Conservation (phyloP, 2,329 filamentous ascomycete species). For the Phaeophleospora eucalypticola region DNA sequence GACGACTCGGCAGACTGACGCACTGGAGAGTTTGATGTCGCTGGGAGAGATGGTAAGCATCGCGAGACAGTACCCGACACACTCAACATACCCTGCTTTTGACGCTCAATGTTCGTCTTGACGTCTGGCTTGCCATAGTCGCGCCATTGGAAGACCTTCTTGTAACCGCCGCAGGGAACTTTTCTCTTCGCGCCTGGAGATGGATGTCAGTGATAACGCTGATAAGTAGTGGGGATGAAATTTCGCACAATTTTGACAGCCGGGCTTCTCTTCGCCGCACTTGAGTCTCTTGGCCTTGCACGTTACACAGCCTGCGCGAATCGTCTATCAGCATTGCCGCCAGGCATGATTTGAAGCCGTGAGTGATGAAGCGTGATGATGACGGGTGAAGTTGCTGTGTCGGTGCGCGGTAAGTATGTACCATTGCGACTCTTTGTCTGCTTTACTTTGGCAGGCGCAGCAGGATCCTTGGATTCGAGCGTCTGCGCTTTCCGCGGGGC, state of each 20-base stretch:
- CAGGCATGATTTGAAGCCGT: constrained; percentile 2
- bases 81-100: constrained; percentile 43
- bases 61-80: not conserved
- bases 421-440: constrained; percentile 74
- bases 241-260: constrained; percentile 16
- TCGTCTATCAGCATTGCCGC: constrained; percentile 21
- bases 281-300: constrained; percentile 71
- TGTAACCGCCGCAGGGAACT: constrained; percentile 66
- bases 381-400: not conserved
- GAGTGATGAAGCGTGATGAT: not conserved
- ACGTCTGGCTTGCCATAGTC: constrained; percentile 63
- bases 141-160: constrained; percentile 72
- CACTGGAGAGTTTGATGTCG: constrained; percentile 17
- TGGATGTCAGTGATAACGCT: not conserved
- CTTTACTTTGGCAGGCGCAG: constrained; percentile 58
- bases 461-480: constrained; percentile 13
- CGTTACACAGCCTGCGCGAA: constrained; percentile 60
- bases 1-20: constrained; percentile 16
- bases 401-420: constrained; percentile 36
- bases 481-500: constrained; percentile 18
- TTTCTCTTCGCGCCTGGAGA: constrained; percentile 49
- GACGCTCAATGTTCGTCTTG: constrained; percentile 39
- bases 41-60: constrained; percentile 10
- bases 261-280: constrained; percentile 66
- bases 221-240: not conserved